Conservation (phyloP, 176 grass and related monocot genomes). For the Pontederia crassipes region DNA sequence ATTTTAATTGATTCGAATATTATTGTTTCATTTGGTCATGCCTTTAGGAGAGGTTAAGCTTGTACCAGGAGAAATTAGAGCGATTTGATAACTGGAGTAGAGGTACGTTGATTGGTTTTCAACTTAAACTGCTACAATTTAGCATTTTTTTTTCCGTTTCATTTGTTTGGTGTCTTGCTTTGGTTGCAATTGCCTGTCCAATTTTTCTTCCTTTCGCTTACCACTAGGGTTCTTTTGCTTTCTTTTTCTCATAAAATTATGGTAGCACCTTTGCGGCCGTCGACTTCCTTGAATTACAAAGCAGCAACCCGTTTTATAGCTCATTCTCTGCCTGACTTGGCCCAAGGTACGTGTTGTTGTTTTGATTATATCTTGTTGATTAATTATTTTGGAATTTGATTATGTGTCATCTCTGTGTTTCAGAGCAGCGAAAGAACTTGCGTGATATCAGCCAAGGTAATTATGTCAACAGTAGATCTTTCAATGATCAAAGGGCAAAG, state of each 20-base stretch:
- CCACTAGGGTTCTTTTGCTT: constrained; percentile 5
- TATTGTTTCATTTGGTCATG: constrained; percentile 4
- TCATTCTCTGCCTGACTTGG: constrained; percentile 58
- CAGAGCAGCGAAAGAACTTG: constrained; percentile 74
- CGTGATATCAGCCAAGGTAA: constrained; percentile 61
- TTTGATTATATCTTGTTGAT: constrained; percentile 10
- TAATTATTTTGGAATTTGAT: background rate
- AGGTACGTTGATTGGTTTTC: constrained; percentile 30
- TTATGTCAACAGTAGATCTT: constrained; percentile 22
- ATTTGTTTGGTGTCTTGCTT: background rate
- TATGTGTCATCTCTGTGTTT: constrained; percentile 19
- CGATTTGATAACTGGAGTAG: constrained; percentile 62
- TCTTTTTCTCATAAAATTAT: constrained; percentile 1
- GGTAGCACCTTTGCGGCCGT: constrained; percentile 65
- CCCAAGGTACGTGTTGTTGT: constrained; percentile 36
- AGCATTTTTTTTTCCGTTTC: background rate
- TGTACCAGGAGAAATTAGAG: constrained; percentile 75
- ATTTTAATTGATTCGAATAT: background rate
- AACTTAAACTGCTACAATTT: background rate
- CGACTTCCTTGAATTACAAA: constrained; percentile 59
- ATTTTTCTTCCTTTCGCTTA: background rate
- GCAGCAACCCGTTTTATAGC: constrained; percentile 82
- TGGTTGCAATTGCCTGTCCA: background rate
- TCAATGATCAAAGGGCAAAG: constrained; percentile 30
- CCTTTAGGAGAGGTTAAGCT: constrained; percentile 72